Conservation (phyloP, 352 stramenopile species). For the Globisporangium nunn region DNA sequence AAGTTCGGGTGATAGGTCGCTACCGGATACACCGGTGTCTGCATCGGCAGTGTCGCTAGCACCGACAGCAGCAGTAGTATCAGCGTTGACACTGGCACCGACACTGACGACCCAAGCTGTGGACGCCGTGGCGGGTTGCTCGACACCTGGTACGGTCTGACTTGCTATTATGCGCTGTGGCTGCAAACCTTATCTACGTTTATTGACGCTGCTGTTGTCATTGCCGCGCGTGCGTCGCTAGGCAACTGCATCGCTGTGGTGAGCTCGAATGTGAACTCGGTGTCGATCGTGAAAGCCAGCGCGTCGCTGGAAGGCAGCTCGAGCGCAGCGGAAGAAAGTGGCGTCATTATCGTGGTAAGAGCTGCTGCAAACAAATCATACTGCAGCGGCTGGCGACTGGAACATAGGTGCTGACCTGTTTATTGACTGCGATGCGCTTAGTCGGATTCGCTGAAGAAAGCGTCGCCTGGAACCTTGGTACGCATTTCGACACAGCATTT, state of each 20-base stretch:
- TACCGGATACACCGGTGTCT: not conserved
- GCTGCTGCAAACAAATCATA: not conserved
- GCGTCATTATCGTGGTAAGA: conserved; percentile 10
- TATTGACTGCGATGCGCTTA: not conserved
- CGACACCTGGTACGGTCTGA: not conserved
- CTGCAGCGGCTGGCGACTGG: not conserved
- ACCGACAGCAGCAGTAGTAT: no score
- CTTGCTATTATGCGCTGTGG: not conserved
- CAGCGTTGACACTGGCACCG: not conserved
- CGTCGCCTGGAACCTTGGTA: not conserved
- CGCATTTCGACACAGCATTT: not conserved
- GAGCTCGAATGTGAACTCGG: conserved; percentile 8
- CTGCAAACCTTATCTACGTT: not conserved
- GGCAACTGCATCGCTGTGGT: conserved; percentile 7
- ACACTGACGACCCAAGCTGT: not conserved
- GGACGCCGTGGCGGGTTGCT: conserved; percentile 1
- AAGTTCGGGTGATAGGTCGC: not conserved
- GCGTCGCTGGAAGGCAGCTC: conserved; percentile 6
- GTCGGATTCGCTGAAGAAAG: conserved; percentile 2
- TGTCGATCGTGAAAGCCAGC: conserved; percentile 2
- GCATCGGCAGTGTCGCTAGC: no score
- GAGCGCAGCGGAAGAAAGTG: conserved; percentile 5
- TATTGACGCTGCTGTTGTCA: not conserved
- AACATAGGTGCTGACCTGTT: not conserved
- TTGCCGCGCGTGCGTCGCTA: not conserved